Evolutionary conservation across 805 yeast species (phyloP), one percentile per base, ranked within the genome.

Genomic region (Starmera dryadoides): DNA sequence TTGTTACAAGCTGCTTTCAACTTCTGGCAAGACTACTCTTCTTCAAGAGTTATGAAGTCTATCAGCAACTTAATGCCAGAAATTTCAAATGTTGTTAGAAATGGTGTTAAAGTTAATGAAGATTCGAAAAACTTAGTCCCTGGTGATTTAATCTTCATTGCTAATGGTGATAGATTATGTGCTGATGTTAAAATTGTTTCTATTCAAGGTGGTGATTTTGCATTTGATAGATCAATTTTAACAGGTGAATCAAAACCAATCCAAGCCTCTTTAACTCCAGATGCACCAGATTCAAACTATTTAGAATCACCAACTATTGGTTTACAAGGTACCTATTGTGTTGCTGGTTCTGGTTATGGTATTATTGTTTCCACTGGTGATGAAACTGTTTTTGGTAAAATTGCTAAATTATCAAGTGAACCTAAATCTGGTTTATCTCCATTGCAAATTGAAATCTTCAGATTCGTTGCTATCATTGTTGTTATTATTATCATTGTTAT

Each of bases 181-280:
- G 76, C 77, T 15, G 77, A 71, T 50, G 53, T 69, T 36, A 58
- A 76, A 51, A 58, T 71, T 25, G 45, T 61, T 20, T 59, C 61
- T 9, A 38, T 45, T 19, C 40, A 54, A 23, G 60, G 69, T 20
- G 52, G 56, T 18, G 71, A 65, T 34, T 58, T 71, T 30, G 47
- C 65, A 16, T 68, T 71, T 47, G 77, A 71, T 47, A 58, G 71
- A 42, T 60, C 75, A 14, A 60, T 70, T 14, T 58, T 71, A 29
- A 71, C 77, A 11, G 77, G 77, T 47, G 76, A 71, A 47, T 68
- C 77, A 3, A 60, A 62, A 37, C 63, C 74, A 6, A 49, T 63
- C 5, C 55, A 56, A 15, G 69, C 65, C 6, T 45, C 59, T 5
- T 37, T 49, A 2, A 43, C 40, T 9, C 34, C 56, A 17, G 66